Percentiles rank a stretch among this genome's conserved stretches.
Evolutionary conservation across 805 yeast genomes (phyloP).

Genomic region (Sungouiozyma intestinalis): DNA sequence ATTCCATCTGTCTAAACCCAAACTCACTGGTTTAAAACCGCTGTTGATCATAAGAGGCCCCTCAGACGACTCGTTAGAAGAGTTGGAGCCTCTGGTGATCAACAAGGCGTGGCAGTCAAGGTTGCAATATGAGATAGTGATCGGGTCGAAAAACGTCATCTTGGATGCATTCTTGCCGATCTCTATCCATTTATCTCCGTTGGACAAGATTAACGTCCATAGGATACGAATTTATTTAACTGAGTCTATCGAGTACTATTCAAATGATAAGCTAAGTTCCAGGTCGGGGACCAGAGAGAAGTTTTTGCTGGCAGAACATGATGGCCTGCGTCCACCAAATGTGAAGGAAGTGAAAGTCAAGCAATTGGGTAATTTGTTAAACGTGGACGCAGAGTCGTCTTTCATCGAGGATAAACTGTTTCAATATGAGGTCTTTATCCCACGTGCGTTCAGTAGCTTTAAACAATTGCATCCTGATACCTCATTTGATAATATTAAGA

Average conservation of each 20-base stretch:
- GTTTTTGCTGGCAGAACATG: slow-evolving; percentile 68
- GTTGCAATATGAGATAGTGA: slow-evolving; percentile 74
- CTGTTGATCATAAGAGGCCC: slow-evolving; percentile 64
- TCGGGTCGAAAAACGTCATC: slow-evolving; percentile 78
- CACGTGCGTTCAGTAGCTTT: slow-evolving; percentile 48
- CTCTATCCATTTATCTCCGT: slow-evolving; percentile 71
- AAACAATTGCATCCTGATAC: slow-evolving; percentile 75
- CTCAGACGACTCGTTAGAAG: slow-evolving; percentile 67
- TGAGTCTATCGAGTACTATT: slow-evolving; percentile 80
- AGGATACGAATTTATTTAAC: slow-evolving; percentile 75
- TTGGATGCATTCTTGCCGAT: slow-evolving; percentile 75
- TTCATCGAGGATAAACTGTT: slow-evolving; percentile 66
- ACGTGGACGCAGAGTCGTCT: slow-evolving; percentile 32
- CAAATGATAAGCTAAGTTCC: slow-evolving; percentile 75
- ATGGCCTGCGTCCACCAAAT: slow-evolving; percentile 34
- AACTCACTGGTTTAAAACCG: slow-evolving; percentile 43
- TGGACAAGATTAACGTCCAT: slow-evolving; percentile 76
- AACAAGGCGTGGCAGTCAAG: slow-evolving; percentile 88
- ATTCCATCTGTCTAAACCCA: slow-evolving; percentile 75
- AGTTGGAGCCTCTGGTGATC: slow-evolving; percentile 84
- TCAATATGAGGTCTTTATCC: slow-evolving; percentile 75
- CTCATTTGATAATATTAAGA: slow-evolving; percentile 60
- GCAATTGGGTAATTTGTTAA: slow-evolving; percentile 30
- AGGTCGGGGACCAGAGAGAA: slow-evolving; percentile 80
- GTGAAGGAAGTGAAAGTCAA: slow-evolving; percentile 19